Evolutionary conservation across 176 grass and related monocot species (phyloP).

Genomic region (Avena atlantica): DNA sequence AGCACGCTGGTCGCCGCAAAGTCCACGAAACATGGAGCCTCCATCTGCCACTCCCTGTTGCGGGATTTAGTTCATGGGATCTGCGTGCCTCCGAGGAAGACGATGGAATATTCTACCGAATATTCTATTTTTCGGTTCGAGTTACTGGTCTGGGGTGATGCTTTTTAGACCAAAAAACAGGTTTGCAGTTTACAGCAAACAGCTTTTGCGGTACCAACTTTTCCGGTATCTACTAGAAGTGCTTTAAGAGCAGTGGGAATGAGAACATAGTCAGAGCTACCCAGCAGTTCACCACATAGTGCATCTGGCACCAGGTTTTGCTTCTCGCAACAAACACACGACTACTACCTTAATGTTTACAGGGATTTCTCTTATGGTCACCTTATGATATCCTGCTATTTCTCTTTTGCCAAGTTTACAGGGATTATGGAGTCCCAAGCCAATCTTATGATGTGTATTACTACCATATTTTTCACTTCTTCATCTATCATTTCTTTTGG

Average conservation of each 20-base stretch:
- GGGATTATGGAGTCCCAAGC: background rate
- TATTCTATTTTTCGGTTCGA: too few relatives aligned
- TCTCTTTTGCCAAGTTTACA: conserved; percentile 7
- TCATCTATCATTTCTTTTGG: background rate
- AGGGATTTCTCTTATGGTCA: background rate
- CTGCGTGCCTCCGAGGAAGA: too few relatives aligned
- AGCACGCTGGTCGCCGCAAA: too few relatives aligned
- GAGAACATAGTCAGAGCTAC: conserved; percentile 11
- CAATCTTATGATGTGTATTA: background rate
- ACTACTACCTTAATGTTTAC: conserved; percentile 9
- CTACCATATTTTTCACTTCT: conserved; percentile 6
- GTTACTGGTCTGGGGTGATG: too few relatives aligned
- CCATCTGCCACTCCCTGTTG: too few relatives aligned
- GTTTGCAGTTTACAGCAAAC: too few relatives aligned
- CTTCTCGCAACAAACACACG: background rate
- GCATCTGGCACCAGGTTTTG: background rate
- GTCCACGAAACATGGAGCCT: too few relatives aligned
- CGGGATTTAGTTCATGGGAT: too few relatives aligned
- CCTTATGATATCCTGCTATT: background rate
- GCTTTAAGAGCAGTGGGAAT: conserved; percentile 35
- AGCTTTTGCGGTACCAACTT: too few relatives aligned
- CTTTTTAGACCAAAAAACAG: too few relatives aligned
- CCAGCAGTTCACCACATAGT: background rate
- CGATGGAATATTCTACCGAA: too few relatives aligned
- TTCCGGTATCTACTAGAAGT: too few relatives aligned